Evolutionary conservation across 805 yeast species (phyloP).

Genomic region (Kodamaea kaohsiungensis): DNA sequence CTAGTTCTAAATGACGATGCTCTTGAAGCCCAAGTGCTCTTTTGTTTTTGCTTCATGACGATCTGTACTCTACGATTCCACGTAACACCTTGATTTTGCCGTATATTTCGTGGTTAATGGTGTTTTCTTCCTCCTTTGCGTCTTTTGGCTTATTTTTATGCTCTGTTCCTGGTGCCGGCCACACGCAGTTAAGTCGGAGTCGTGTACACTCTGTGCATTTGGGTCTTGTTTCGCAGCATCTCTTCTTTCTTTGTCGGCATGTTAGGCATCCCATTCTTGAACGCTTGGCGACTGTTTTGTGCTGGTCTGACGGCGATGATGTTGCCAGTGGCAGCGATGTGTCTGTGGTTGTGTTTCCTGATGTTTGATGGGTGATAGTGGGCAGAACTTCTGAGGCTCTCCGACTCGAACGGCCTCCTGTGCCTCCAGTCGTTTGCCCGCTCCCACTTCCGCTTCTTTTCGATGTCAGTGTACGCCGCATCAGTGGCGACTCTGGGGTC

Average conservation of each 20-base stretch:
- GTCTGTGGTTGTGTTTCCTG: neutral
- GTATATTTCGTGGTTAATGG: conserved; percentile 53
- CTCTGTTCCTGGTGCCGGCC: conserved; percentile 75
- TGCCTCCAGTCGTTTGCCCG: neutral
- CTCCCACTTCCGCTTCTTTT: conserved; percentile 1
- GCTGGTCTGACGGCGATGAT: conserved; percentile 4
- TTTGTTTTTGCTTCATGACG: conserved; percentile 1
- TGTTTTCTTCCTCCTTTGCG: conserved; percentile 49
- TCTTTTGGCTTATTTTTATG: conserved; percentile 58
- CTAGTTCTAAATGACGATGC: neutral
- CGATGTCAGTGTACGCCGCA: conserved; percentile 4
- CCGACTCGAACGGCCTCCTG: conserved; percentile 6
- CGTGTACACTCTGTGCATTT: conserved; percentile 68
- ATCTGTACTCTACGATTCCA: conserved; percentile 56
- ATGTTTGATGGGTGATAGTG: neutral
- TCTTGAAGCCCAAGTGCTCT: neutral
- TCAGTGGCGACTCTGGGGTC: conserved; percentile 1
- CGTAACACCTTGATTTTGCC: conserved; percentile 63
- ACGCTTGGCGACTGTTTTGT: conserved; percentile 39
- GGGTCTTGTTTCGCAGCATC: conserved; percentile 75
- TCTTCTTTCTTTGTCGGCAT: conserved; percentile 73
- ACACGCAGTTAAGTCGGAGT: conserved; percentile 61
- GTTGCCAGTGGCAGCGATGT: conserved; percentile 3
- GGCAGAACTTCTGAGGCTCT: conserved; percentile 9
- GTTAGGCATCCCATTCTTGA: conserved; percentile 77